phyloP scores from a whole-genome alignment of 202 grass and related monocot genomes.

The Alloteropsis angusta region DNA sequence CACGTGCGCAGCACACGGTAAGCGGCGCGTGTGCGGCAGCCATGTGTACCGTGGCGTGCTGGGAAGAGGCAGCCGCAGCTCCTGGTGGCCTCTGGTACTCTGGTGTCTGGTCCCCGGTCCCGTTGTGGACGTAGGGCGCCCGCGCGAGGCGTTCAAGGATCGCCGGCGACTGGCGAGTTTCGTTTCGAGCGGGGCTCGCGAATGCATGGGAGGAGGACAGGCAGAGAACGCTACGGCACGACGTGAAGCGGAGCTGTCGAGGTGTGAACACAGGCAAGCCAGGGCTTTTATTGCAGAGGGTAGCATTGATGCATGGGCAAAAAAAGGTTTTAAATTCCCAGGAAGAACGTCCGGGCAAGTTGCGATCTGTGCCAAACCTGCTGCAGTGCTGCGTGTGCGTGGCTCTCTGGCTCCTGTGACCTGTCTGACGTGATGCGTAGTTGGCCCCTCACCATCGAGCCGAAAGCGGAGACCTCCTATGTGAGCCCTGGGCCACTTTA shows the following conservation, averaged over 20 bases:
- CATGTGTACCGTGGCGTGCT: not conserved
- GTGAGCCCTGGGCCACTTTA: no score
- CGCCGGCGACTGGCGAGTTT: not conserved
- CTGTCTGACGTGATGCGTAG: no score
- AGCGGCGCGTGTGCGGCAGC: not conserved
- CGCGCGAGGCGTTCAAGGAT: not conserved
- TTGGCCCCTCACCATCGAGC: no score
- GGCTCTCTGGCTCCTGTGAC: no score
- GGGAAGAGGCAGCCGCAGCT: not conserved
- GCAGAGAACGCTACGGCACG: not conserved
- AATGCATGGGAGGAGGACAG: not conserved
- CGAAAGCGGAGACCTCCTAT: no score
- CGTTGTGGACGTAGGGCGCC: not conserved
- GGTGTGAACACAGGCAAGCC: conserved; percentile 6
- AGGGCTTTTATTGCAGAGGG: not conserved
- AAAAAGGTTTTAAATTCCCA: not conserved
- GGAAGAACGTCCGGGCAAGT: conserved; percentile 24
- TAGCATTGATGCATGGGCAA: not conserved
- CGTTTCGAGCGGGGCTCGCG: no score
- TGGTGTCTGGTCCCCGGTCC: not conserved
- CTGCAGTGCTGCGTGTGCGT: no score
- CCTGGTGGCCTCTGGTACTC: not conserved
- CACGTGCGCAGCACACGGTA: not conserved
- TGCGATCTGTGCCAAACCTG: not conserved
- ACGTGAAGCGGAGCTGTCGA: not conserved